Percentiles rank a stretch among this genome's conserved stretches.
Conservation (phyloP, 2,329 filamentous ascomycete species). For the Colletotrichum destructivum region DNA sequence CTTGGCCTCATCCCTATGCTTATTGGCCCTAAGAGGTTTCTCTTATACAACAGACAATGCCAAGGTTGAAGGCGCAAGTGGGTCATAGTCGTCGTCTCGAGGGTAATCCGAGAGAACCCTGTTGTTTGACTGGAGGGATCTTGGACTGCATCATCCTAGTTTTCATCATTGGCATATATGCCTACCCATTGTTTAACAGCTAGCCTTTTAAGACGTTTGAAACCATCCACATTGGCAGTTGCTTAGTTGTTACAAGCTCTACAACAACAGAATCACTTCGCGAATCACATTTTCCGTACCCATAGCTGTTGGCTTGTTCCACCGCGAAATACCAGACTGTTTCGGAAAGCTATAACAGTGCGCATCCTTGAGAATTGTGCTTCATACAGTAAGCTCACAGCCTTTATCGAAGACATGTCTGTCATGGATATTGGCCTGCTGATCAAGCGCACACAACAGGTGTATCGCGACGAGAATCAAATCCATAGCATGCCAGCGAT, state of each 20-base stretch:
- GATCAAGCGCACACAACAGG: too few species aligned
- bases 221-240: neutral
- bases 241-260: neutral
- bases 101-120: neutral
- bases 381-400: too few species aligned
- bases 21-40: conserved; percentile 3
- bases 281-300: too few species aligned
- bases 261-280: neutral
- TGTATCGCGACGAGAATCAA: too few species aligned
- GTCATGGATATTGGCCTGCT: too few species aligned
- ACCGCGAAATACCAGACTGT: too few species aligned
- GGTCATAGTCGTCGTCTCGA: conserved; percentile 24
- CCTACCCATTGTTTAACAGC: neutral
- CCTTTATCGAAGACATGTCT: too few species aligned
- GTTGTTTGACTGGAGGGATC: neutral
- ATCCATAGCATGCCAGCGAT: too few species aligned
- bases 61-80: neutral
- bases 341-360: too few species aligned
- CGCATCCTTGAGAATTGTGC: too few species aligned
- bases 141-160: neutral
- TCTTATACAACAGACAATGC: neutral
- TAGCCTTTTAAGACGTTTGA: neutral
- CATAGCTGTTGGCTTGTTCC: too few species aligned
- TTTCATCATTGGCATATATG: neutral
- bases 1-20: neutral